Evolutionary conservation across 441 rosid species (phyloP).

Genomic region (Flueggea neowawraea): DNA sequence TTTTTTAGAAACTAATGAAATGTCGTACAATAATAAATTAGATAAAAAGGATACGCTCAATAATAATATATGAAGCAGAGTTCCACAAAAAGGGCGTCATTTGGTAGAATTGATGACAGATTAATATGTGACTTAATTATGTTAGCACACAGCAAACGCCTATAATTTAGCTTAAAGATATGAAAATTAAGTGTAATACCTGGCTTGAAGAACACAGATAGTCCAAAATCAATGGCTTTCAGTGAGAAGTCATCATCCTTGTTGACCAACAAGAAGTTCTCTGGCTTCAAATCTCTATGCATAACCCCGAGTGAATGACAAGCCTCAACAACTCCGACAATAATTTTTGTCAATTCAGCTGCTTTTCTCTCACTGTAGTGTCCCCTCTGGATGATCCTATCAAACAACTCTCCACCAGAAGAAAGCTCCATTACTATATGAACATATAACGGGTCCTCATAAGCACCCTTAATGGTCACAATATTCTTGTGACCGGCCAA

Average conservation of each 20-base stretch:
- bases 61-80: too few species aligned
- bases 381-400: slow-evolving; percentile 92
- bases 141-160: too few species aligned
- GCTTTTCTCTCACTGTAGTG: slow-evolving; percentile 96
- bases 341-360: slow-evolving; percentile 85
- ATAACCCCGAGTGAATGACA: slow-evolving; percentile 96
- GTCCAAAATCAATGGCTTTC: slow-evolving; percentile 98
- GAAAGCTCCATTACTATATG: slow-evolving; percentile 98
- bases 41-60: too few species aligned
- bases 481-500: slow-evolving; percentile 95
- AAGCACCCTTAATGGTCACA: slow-evolving; percentile 94
- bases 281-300: slow-evolving; percentile 97
- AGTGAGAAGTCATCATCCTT: slow-evolving; percentile 97
- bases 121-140: too few species aligned
- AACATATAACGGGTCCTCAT: slow-evolving; percentile 80
- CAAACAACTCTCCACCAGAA: slow-evolving; percentile 91
- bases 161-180: too few species aligned
- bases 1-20: too few species aligned
- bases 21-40: too few species aligned
- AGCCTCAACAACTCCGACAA: slow-evolving; percentile 93
- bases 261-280: slow-evolving; percentile 94
- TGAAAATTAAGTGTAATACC: slow-evolving; percentile 30
- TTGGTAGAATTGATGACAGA: too few species aligned
- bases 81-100: too few species aligned
- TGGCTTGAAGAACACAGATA: slow-evolving; percentile 96